These are phyloP conservation scores for Hypoxylon sp. DNA, from an alignment of 2,329 filamentous ascomycete species.

Conservation along the genomic window DNA sequence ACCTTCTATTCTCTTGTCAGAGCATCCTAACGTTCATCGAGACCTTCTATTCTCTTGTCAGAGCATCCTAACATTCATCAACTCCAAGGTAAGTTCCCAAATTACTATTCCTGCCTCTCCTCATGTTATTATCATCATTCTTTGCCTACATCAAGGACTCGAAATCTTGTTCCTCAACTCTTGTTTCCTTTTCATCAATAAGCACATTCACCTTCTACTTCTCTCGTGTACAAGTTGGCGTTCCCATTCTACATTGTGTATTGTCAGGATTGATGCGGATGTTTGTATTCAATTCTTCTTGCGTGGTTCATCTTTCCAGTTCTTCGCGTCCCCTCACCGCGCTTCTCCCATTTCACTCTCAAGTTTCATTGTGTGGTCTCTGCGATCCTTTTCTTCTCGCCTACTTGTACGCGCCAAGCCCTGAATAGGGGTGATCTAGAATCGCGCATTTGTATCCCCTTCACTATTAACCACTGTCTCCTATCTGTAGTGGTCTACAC, in stretches of 20 bases:
- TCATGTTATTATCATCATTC: not conserved
- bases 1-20: not conserved
- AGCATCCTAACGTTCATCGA: not conserved
- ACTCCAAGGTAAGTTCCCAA: slow-evolving; percentile 1
- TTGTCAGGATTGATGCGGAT: not conserved
- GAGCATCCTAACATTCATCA: not conserved
- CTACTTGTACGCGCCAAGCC: not conserved
- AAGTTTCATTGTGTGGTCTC: not conserved
- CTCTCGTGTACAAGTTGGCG: not conserved
- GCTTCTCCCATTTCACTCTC: not conserved
- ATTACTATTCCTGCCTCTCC: not conserved
- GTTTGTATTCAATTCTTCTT: not conserved
- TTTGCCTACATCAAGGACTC: not conserved
- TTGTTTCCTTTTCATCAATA: not conserved
- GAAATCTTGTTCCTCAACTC: not conserved
- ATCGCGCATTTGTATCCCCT: not conserved
- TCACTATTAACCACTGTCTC: not conserved
- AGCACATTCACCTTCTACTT: not conserved
- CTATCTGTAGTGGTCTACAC: not conserved
- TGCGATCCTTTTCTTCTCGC: not conserved
- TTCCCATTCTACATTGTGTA: not conserved
- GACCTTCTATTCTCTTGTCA: not conserved
- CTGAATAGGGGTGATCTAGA: not conserved
- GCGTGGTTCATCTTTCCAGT: not conserved
- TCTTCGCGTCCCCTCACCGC: not conserved